Conservation (phyloP, 768 basidiomycete species). For the Suillus bovinus region DNA sequence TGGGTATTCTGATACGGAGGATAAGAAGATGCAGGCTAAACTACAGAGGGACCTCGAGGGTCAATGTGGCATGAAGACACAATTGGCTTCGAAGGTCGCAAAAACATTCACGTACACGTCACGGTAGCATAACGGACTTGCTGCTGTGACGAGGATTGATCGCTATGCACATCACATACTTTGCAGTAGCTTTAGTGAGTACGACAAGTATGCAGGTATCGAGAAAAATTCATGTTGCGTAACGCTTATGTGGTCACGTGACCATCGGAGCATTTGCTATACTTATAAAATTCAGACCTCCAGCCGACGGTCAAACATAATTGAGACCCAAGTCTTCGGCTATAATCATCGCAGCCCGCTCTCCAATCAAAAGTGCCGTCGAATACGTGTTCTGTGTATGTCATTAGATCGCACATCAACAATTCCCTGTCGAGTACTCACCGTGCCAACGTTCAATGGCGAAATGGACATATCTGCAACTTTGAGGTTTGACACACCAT, state of each 20-base stretch:
- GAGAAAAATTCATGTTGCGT: no score
- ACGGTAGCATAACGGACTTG: not conserved
- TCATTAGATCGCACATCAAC: not conserved
- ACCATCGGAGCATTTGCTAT: no score
- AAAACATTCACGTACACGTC: not conserved
- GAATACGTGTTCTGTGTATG: slow-evolving; percentile 24
- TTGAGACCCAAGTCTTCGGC: slow-evolving; percentile 23
- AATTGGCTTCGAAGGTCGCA: not conserved
- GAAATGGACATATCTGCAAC: slow-evolving; percentile 53
- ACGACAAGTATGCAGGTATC: no score
- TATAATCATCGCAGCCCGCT: slow-evolving; percentile 25
- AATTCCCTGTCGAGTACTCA: slow-evolving; percentile 13
- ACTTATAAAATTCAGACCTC: no score
- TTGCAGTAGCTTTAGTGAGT: not conserved
- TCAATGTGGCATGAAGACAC: not conserved
- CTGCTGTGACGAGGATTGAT: not conserved
- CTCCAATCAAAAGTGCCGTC: slow-evolving; percentile 27
- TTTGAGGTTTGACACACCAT: slow-evolving; percentile 57
- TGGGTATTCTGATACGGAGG: not conserved
- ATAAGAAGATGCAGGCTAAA: not conserved
- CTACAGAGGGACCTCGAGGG: not conserved
- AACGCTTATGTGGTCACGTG: no score
- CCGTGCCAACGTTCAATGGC: slow-evolving; percentile 39
- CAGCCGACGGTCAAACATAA: no score
- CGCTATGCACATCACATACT: not conserved